Conservation (phyloP, 1,284 basidiomycete genomes). For the Trichosporon sp. region DNA sequence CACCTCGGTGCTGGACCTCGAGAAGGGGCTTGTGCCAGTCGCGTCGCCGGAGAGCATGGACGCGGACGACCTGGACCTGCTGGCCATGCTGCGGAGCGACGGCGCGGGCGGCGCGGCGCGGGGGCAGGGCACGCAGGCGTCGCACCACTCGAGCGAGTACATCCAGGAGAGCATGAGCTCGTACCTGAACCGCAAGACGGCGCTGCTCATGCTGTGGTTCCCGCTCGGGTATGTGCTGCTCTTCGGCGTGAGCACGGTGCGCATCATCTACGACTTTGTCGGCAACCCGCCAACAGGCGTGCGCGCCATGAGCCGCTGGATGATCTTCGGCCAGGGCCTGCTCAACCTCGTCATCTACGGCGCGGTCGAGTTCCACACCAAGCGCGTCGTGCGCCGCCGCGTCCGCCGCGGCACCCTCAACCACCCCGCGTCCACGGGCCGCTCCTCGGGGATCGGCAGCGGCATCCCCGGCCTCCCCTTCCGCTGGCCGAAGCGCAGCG, state of each 20-base stretch:
- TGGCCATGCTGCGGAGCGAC: slow-evolving; percentile 34
- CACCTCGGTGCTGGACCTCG: slow-evolving; percentile 4
- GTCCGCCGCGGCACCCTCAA: slow-evolving; percentile 37
- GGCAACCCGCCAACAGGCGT: slow-evolving; percentile 35
- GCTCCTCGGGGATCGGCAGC: background rate
- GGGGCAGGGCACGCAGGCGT: slow-evolving; percentile 15
- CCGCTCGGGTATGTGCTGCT: slow-evolving; percentile 48
- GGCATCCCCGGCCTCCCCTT: background rate
- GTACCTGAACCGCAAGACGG: slow-evolving; percentile 51
- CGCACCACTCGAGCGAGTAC: slow-evolving; percentile 31
- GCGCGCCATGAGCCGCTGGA: slow-evolving; percentile 48
- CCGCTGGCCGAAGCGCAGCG: background rate
- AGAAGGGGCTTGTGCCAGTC: slow-evolving; percentile 15
- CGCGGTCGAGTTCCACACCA: slow-evolving; percentile 48
- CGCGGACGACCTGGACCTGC: slow-evolving; percentile 40
- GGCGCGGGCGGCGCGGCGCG: slow-evolving; percentile 19
- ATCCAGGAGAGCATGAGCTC: slow-evolving; percentile 47
- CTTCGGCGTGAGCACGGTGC: slow-evolving; percentile 49
- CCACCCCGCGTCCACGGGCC: slow-evolving; percentile 10
- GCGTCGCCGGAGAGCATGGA: slow-evolving; percentile 16
- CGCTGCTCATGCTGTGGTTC: slow-evolving; percentile 49
- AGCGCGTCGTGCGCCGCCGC: slow-evolving; percentile 38
- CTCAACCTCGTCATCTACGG: slow-evolving; percentile 50
- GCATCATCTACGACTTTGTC: slow-evolving; percentile 48
- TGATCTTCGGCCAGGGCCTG: slow-evolving; percentile 49